phyloP scores from a whole-genome alignment of 345 rosid species.

The Dimocarpus longan region DNA sequence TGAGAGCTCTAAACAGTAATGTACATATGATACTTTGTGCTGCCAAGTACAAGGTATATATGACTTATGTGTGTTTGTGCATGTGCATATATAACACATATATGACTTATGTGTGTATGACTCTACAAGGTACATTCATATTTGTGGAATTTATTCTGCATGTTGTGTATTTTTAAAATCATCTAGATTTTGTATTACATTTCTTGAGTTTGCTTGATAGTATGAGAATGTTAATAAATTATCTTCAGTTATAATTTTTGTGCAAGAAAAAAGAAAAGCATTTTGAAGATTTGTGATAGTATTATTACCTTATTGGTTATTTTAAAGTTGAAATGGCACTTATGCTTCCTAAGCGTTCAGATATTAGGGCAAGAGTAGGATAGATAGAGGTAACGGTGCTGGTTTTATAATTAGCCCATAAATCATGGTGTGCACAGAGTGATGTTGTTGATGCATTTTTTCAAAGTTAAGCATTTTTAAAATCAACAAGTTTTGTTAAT shows the following conservation, averaged over 20 bases:
- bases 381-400: not conserved
- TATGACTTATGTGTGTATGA: not conserved
- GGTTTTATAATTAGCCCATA: not conserved
- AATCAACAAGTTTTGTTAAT: not conserved
- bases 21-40: not conserved
- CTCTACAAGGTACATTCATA: not conserved
- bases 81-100: not conserved
- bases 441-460: no score
- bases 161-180: no score
- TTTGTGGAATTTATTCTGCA: not conserved
- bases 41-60: not conserved
- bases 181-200: not conserved
- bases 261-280: not conserved
- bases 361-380: not conserved
- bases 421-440: not conserved
- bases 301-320: not conserved
- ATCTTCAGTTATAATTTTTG: not conserved
- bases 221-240: not conserved
- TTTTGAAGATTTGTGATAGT: not conserved
- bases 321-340: no score
- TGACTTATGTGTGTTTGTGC: not conserved
- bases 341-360: no score
- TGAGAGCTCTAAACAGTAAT: not conserved
- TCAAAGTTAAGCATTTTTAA: not conserved
- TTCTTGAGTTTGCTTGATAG: not conserved